These are phyloP conservation scores for Meredithiella fracta DNA, from an alignment of 2,329 filamentous ascomycete species.

Conservation along the genomic window DNA sequence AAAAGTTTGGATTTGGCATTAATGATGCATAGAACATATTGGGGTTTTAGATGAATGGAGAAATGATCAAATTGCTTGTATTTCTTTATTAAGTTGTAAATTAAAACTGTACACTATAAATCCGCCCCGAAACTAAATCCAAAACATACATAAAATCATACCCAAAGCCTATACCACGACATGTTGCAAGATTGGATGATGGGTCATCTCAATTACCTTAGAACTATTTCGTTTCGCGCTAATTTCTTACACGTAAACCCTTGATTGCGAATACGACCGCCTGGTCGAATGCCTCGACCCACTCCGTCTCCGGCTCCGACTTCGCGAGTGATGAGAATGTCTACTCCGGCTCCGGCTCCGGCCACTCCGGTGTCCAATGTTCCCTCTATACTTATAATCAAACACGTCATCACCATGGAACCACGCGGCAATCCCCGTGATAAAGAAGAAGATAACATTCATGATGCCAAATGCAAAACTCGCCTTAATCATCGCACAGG, in stretches of 20 bases:
- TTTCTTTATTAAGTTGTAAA: no score
- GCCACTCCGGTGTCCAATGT: conserved; percentile 24
- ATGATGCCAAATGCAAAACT: conserved; percentile 82
- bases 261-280: conserved; percentile 32
- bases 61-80: no score
- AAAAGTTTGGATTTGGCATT: conserved; percentile 2
- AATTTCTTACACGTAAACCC: conserved; percentile 31
- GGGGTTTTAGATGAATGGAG: background rate
- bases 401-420: conserved; percentile 30
- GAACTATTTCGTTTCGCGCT: no score
- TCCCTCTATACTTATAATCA: conserved; percentile 31
- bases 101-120: no score
- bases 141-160: background rate
- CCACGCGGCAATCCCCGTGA: conserved; percentile 56
- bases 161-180: background rate
- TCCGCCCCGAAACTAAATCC: no score
- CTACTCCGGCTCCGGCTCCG: conserved; percentile 23
- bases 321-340: conserved; percentile 25
- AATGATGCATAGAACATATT: background rate
- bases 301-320: conserved; percentile 24
- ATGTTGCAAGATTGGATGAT: no score
- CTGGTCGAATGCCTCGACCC: conserved; percentile 25
- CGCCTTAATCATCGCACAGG: conserved; percentile 84
- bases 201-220: background rate
- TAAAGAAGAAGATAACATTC: conserved; percentile 64